Percentiles rank a stretch among this genome's conserved stretches.
These are phyloP conservation scores for Strigomonas galati DNA, from an alignment of 208 protist species.

Conservation along the genomic window DNA sequence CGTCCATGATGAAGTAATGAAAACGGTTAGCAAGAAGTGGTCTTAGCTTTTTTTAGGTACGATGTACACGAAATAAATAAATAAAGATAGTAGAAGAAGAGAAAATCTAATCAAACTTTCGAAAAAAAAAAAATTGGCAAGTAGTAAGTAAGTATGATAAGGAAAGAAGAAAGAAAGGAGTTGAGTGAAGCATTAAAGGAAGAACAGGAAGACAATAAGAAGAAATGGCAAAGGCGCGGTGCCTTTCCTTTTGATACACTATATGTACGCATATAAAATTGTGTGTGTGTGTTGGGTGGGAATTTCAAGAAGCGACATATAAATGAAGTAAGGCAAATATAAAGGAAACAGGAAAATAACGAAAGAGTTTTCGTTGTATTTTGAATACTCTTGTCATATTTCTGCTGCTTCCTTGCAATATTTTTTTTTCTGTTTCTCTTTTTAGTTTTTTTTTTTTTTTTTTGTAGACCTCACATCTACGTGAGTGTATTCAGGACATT, in stretches of 20 bases:
- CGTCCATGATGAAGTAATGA: constrained; percentile 57
- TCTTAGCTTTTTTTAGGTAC: too few relatives aligned
- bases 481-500: not conserved
- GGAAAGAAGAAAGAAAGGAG: not conserved
- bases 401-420: not conserved
- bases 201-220: not conserved
- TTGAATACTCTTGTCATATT: too few relatives aligned
- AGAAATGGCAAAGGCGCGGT: too few relatives aligned
- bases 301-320: too few relatives aligned
- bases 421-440: not conserved
- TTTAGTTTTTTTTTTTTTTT: not conserved
- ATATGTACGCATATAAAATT: too few relatives aligned
- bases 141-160: not conserved
- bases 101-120: too few relatives aligned
- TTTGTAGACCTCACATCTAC: not conserved
- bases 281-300: too few relatives aligned
- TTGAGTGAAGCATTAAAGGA: not conserved
- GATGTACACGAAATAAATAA: constrained; percentile 1
- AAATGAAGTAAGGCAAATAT: constrained; percentile 10
- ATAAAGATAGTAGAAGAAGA: too few relatives aligned
- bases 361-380: too few relatives aligned
- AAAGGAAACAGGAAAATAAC: too few relatives aligned
- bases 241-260: too few relatives aligned
- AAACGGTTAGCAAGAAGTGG: constrained; percentile 10
- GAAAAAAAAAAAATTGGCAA: too few relatives aligned